Conservation (phyloP, 2,329 filamentous ascomycete genomes). For the Alternaria gansuensis region DNA sequence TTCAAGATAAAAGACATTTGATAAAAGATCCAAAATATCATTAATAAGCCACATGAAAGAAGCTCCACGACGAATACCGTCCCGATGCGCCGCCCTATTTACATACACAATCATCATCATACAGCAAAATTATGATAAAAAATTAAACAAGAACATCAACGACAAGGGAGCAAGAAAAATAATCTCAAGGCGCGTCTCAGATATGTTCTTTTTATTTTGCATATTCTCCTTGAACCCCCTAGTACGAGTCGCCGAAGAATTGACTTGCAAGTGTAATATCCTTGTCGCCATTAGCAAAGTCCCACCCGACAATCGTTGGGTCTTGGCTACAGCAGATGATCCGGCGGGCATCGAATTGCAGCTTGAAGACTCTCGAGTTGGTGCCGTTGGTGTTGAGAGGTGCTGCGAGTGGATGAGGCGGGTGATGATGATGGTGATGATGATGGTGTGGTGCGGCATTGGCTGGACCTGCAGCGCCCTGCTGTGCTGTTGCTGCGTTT, state of each 20-base stretch:
- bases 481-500: conserved; percentile 27
- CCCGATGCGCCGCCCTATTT: too few species aligned
- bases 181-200: too few species aligned
- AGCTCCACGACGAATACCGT: too few species aligned
- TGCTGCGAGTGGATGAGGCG: conserved; percentile 39
- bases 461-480: conserved; percentile 25
- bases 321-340: conserved; percentile 97
- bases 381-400: conserved; percentile 46
- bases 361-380: conserved; percentile 83
- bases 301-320: conserved; percentile 92
- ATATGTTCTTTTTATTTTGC: too few species aligned
- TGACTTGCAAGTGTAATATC: conserved; percentile 79
- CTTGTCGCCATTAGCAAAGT: conserved; percentile 88
- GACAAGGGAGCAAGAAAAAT: too few species aligned
- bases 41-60: too few species aligned
- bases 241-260: conserved; percentile 71
- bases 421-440: conserved; percentile 46
- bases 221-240: not conserved
- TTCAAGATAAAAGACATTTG: too few species aligned
- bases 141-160: too few species aligned
- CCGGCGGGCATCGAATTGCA: conserved; percentile 92
- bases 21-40: too few species aligned
- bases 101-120: too few species aligned
- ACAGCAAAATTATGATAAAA: too few species aligned
- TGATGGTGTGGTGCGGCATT: conserved; percentile 33